phyloP scores from a whole-genome alignment of 768 basidiomycete species.

The Mrakia blollopis region DNA sequence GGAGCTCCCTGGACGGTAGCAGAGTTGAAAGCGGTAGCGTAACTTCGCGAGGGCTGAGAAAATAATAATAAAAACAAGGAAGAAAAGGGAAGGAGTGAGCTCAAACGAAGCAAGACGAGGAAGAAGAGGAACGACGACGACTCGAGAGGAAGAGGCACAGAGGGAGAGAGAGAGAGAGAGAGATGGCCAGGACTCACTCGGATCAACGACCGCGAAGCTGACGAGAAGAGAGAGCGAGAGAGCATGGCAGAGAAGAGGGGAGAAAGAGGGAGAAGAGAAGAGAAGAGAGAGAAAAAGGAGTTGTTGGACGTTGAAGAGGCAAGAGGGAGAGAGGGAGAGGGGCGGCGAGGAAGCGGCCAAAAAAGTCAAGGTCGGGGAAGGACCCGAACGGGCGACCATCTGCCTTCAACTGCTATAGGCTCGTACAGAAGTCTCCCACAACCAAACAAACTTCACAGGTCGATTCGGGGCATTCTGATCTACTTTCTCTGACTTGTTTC shows the following conservation, averaged over 20 bases:
- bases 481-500: no score
- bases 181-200: neutral
- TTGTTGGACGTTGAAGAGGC: no score
- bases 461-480: no score
- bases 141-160: no score
- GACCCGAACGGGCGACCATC: no score
- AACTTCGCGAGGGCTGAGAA: constrained; percentile 31
- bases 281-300: neutral
- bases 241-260: constrained; percentile 24
- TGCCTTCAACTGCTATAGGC: no score
- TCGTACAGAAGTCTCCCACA: no score
- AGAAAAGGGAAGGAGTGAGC: constrained; percentile 1
- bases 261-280: neutral
- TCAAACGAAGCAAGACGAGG: neutral
- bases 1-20: constrained; percentile 51
- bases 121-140: neutral
- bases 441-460: no score
- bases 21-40: constrained; percentile 43
- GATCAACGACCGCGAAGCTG: constrained; percentile 1
- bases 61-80: neutral
- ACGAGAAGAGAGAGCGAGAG: constrained; percentile 12
- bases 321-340: no score
- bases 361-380: no score
- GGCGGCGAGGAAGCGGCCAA: no score
- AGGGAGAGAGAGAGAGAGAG: neutral